phyloP scores from a whole-genome alignment of 2,329 filamentous ascomycete species.

The Calonectria leucothoes region DNA sequence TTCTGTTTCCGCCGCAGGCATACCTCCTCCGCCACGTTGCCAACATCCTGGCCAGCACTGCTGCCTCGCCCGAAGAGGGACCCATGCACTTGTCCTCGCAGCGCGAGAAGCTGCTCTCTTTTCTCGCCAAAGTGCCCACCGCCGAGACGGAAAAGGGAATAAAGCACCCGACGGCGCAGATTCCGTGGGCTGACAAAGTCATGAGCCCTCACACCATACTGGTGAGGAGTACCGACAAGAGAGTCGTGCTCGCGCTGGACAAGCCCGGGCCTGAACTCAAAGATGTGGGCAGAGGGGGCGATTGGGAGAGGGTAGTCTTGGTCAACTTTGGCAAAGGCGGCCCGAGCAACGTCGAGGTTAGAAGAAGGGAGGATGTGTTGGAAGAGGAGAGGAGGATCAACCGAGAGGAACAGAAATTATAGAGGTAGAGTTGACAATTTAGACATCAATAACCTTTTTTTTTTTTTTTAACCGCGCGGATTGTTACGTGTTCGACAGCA shows the following conservation, averaged over 20 bases:
- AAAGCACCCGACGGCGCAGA: slow-evolving; percentile 54
- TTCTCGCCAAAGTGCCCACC: slow-evolving; percentile 60
- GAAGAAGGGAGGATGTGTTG: slow-evolving; percentile 61
- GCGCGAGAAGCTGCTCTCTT: slow-evolving; percentile 63
- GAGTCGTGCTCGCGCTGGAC: slow-evolving; percentile 67
- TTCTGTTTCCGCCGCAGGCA: slow-evolving; percentile 91
- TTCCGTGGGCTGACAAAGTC: slow-evolving; percentile 71
- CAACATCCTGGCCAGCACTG: slow-evolving; percentile 58
- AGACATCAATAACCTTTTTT: not conserved
- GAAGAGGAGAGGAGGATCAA: slow-evolving; percentile 54
- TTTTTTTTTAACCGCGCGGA: no score
- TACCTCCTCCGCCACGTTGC: slow-evolving; percentile 74
- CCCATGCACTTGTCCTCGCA: slow-evolving; percentile 57
- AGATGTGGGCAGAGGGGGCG: slow-evolving; percentile 61
- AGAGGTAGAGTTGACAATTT: not conserved
- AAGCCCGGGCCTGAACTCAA: slow-evolving; percentile 67
- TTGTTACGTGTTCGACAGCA: no score
- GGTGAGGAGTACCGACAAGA: slow-evolving; percentile 56
- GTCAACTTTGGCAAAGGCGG: slow-evolving; percentile 64
- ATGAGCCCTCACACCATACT: slow-evolving; percentile 67
- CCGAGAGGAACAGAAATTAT: slow-evolving; percentile 42
- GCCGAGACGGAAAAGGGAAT: slow-evolving; percentile 53
- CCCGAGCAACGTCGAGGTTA: slow-evolving; percentile 65
- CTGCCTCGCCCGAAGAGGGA: slow-evolving; percentile 40
- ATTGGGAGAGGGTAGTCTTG: slow-evolving; percentile 69